phyloP scores from a whole-genome alignment of 1,139 yeast species.

The Hemisphaericaspora xylofermentans region DNA sequence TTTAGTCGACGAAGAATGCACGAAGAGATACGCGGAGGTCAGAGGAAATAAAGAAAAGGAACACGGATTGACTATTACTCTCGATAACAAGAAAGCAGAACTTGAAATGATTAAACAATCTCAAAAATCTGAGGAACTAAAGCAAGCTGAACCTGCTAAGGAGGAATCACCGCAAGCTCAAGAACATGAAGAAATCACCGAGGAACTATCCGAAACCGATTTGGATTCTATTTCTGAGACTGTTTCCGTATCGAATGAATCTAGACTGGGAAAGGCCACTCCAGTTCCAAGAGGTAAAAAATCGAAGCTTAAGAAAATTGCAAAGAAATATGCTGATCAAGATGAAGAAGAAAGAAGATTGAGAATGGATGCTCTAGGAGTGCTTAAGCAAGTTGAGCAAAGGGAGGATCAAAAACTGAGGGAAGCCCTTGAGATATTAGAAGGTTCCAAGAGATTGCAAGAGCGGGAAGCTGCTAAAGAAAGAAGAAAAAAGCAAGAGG shows the following conservation, averaged over 20 bases:
- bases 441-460: slow-evolving; percentile 23
- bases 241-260: slow-evolving; percentile 9
- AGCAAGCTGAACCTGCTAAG: slow-evolving; percentile 10
- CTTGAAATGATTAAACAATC: slow-evolving; percentile 21
- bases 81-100: slow-evolving; percentile 37
- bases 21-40: slow-evolving; percentile 36
- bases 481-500: slow-evolving; percentile 48
- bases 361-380: slow-evolving; percentile 81
- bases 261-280: slow-evolving; percentile 1
- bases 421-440: slow-evolving; percentile 27
- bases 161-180: slow-evolving; percentile 14
- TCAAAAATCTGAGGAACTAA: slow-evolving; percentile 15
- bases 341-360: slow-evolving; percentile 82
- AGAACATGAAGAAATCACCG: slow-evolving; percentile 9
- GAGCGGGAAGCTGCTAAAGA: slow-evolving; percentile 25
- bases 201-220: slow-evolving; percentile 13
- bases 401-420: slow-evolving; percentile 26
- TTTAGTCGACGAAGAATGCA: slow-evolving; percentile 60
- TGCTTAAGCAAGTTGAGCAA: slow-evolving; percentile 64
- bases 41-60: slow-evolving; percentile 44
- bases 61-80: slow-evolving; percentile 43
- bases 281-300: slow-evolving; percentile 65
- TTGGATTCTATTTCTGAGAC: slow-evolving; percentile 6
- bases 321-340: slow-evolving; percentile 81
- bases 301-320: slow-evolving; percentile 78